Base-by-base conservation (phyloP, 306 rosid genomes). In the Parietaria judaica region DNA sequence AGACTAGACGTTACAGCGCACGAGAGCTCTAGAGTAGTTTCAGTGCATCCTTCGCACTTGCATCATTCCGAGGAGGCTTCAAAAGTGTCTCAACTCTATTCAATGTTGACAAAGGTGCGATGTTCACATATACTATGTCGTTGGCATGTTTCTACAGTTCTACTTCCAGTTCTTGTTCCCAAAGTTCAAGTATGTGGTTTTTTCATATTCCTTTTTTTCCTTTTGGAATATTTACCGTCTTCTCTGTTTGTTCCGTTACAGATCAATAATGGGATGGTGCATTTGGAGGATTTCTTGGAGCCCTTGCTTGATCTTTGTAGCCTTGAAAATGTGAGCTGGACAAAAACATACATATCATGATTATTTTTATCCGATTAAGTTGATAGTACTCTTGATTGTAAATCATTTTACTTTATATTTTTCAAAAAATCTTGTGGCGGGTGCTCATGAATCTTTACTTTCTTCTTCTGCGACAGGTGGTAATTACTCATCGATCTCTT, bases 221-320 rank as follows among this genome's bases (percentile, higher is more conserved):
- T 31, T 45, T 14, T 69, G 14, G 6, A 8, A 56, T 23, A 34
- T 43, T 8, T n/a, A 35, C 11, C n/a, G 17, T 57, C 10, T n/a
- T 43, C 56, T 6, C 14, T 10, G 6, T 36, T 15, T 48, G 14
- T 65, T 56, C 60, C 37, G 5, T 65, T 80, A 80, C 85, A 91
- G 98, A 65, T 83, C 68, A 78, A 74, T 73, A 79, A 75, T 73
- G 92, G 92, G 56, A 81, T 82, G 78, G 46, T 66, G 44, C 48
- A 63, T 54, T 55, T 81, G 78, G 96, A 91, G 79, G 73, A 71
- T 71, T 47, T 85, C 74, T 63, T 88, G 74, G 70, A 76, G 66
- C 92, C 95, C 31, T 78, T 91, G 66, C 80, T 91, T 75, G 86
- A 83, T 64, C 92, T 91, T 62, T 88, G 92, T 54, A 61, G 55